A percentile compares a stretch with the other conserved stretches of the same genome.
These are phyloP conservation scores for Pythium dissimile DNA, from an alignment of 352 stramenopile species.

Conservation along the genomic window DNA sequence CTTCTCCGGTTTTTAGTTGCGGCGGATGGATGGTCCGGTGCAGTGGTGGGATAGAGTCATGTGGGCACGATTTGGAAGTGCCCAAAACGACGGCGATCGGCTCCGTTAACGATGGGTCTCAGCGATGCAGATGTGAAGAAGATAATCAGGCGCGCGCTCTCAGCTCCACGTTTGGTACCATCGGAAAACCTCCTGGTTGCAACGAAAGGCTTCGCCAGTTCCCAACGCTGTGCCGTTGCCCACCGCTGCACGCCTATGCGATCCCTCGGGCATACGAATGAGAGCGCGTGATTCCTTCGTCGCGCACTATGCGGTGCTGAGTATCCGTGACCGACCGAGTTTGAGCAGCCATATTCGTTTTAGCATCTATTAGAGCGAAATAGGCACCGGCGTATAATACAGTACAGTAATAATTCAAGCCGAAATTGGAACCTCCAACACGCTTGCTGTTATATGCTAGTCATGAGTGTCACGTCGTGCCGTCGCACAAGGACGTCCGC, in stretches of 20 bases:
- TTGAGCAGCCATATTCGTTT: not conserved
- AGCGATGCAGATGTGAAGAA: not conserved
- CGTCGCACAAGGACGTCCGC: not conserved
- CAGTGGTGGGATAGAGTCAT: conserved; percentile 23
- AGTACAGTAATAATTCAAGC: conserved; percentile 23
- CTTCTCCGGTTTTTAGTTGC: conserved; percentile 26
- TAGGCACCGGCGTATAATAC: conserved; percentile 16
- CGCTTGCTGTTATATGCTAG: too few species aligned
- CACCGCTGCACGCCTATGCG: not conserved
- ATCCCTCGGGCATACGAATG: not conserved
- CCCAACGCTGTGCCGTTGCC: not conserved
- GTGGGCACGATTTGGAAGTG: conserved; percentile 19
- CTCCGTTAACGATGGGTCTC: not conserved
- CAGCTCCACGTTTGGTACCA: not conserved
- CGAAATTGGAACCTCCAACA: conserved; percentile 7
- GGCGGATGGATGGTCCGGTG: conserved; percentile 20
- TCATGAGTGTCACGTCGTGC: not conserved
- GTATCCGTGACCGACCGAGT: not conserved
- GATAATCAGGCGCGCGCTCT: not conserved
- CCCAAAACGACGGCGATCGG: conserved; percentile 5
- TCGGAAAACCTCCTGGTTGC: not conserved
- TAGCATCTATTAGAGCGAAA: not conserved
- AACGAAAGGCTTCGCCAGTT: not conserved
- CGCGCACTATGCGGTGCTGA: not conserved
- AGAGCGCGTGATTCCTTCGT: not conserved